These are phyloP conservation scores for Rhododendron williamsianum DNA, from an alignment of 148 eudicot species.

Conservation along the genomic window DNA sequence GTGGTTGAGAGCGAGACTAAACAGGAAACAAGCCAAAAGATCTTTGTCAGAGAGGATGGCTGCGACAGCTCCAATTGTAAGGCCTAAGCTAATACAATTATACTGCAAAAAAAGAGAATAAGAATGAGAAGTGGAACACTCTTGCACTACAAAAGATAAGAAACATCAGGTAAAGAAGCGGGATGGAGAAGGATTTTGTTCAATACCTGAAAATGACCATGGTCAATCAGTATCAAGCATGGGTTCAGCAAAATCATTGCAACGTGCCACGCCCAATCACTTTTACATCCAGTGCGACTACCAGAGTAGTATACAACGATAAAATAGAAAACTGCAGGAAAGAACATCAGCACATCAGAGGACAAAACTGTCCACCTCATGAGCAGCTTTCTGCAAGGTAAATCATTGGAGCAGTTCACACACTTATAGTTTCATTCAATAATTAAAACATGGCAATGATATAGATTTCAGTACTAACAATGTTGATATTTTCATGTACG, in stretches of 20 bases:
- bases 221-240: conserved; percentile 77
- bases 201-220: conserved; percentile 95
- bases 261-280: conserved; percentile 61
- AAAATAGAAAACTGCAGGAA: conserved; percentile 75
- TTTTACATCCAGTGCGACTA: conserved; percentile 24
- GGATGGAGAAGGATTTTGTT: not conserved
- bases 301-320: conserved; percentile 39
- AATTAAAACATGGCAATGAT: not conserved
- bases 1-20: conserved; percentile 76
- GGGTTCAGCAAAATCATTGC: conserved; percentile 73
- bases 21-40: conserved; percentile 65
- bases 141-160: not conserved
- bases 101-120: conserved; percentile 39
- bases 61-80: conserved; percentile 76
- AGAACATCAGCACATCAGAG: conserved; percentile 65
- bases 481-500: conserved; percentile 16
- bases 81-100: conserved; percentile 94
- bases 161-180: not conserved
- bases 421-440: not conserved
- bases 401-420: not conserved
- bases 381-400: conserved; percentile 74
- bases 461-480: not conserved
- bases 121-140: not conserved
- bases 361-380: conserved; percentile 93
- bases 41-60: conserved; percentile 68